Percentiles rank a stretch among this genome's conserved stretches.
phyloP scores from a whole-genome alignment of 768 basidiomycete species.

The Mycena crocata region DNA sequence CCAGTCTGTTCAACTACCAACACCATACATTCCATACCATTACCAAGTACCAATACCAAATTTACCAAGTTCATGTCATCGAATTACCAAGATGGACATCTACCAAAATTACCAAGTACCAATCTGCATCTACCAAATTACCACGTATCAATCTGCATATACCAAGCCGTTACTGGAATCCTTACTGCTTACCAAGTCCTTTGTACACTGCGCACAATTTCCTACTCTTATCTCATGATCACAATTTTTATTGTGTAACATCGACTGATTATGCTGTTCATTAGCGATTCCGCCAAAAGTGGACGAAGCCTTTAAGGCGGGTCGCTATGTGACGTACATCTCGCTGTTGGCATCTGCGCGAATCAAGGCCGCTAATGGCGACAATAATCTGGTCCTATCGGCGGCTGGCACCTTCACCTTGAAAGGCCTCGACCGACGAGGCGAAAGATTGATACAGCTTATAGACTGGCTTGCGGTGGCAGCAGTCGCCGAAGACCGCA shows the following conservation, averaged over 20 bases:
- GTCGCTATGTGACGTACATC: conserved; percentile 39
- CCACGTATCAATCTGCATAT: too few relatives aligned
- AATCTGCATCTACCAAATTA: too few relatives aligned
- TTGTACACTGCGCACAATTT: too few relatives aligned
- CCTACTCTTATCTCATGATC: neutral
- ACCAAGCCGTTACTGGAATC: too few relatives aligned
- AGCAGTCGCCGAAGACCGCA: conserved; percentile 18
- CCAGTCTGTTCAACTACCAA: too few relatives aligned
- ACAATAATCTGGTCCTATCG: conserved; percentile 34
- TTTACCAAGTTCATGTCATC: too few relatives aligned
- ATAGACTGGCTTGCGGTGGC: conserved; percentile 30
- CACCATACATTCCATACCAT: too few relatives aligned
- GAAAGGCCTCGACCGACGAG: conserved; percentile 34
- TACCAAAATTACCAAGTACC: too few relatives aligned
- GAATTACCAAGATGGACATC: too few relatives aligned
- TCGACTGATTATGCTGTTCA: neutral
- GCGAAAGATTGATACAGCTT: conserved; percentile 33
- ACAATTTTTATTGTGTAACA: neutral
- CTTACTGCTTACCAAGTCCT: too few relatives aligned
- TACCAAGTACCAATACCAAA: too few relatives aligned
- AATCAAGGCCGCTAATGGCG: conserved; percentile 28
- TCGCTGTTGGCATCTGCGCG: conserved; percentile 30
- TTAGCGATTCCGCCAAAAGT: conserved; percentile 37
- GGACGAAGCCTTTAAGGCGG: conserved; percentile 31
- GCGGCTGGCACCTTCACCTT: conserved; percentile 13